phyloP scores from a whole-genome alignment of 768 basidiomycete species.

The Xerocomus potaroensis region DNA sequence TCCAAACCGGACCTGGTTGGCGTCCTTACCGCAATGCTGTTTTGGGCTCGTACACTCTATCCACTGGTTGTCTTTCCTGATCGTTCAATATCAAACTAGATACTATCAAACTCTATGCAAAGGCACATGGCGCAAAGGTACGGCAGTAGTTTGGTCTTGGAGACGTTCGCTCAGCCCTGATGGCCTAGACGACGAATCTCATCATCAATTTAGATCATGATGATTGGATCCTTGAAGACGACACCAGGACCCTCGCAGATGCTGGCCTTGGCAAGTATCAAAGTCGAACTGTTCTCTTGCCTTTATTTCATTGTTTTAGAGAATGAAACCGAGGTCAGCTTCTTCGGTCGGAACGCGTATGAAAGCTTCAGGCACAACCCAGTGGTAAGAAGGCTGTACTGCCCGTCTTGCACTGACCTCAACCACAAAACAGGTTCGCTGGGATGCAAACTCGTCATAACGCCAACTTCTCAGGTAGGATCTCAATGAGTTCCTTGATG shows the following conservation, averaged over 20 bases:
- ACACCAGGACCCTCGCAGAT: slow-evolving; percentile 57
- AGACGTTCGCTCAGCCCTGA: background rate
- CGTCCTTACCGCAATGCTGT: slow-evolving; percentile 77
- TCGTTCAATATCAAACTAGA: slow-evolving; percentile 57
- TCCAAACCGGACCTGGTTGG: slow-evolving; percentile 75
- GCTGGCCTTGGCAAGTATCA: slow-evolving; percentile 68
- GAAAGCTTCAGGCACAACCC: slow-evolving; percentile 81
- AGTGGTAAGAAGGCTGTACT: slow-evolving; percentile 43
- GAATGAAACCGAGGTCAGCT: slow-evolving; percentile 93
- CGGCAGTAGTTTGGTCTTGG: background rate
- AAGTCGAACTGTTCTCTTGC: background rate
- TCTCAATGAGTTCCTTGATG: slow-evolving; percentile 11
- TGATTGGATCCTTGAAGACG: slow-evolving; percentile 83
- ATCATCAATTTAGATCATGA: slow-evolving; percentile 98
- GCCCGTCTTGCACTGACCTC: background rate
- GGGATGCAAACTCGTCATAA: slow-evolving; percentile 23
- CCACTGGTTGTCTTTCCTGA: background rate
- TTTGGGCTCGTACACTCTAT: slow-evolving; percentile 51
- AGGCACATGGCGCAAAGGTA: slow-evolving; percentile 94
- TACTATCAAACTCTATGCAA: slow-evolving; percentile 90
- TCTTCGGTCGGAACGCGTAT: slow-evolving; percentile 79
- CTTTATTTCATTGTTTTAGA: slow-evolving; percentile 43
- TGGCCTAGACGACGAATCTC: slow-evolving; percentile 81
- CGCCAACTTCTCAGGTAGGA: background rate
- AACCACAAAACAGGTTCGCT: slow-evolving; percentile 20